phyloP scores from a whole-genome alignment of 495 filamentous ascomycete genomes.

The Aspergillus campestris region DNA sequence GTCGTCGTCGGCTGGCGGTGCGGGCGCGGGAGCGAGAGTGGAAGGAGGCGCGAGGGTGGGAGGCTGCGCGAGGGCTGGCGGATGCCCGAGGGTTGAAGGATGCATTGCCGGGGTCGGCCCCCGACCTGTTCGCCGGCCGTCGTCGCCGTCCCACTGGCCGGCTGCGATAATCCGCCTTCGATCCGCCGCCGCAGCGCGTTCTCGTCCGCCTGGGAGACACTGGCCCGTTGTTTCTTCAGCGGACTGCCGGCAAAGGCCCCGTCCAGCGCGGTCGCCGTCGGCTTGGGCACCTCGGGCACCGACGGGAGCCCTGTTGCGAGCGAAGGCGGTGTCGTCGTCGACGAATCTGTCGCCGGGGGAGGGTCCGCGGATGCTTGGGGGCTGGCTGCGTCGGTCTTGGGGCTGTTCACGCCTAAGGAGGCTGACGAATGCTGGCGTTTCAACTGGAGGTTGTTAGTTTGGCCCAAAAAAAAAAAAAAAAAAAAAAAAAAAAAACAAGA shows the following conservation, averaged over 20 bases:
- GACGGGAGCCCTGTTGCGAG: slow-evolving; percentile 13
- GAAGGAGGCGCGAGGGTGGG: background rate
- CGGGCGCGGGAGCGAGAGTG: slow-evolving; percentile 3
- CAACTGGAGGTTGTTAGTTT: slow-evolving; percentile 47
- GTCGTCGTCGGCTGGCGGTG: slow-evolving; percentile 16
- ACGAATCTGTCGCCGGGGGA: slow-evolving; percentile 28
- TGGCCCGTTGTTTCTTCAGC: slow-evolving; percentile 73
- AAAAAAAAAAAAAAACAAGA: background rate
- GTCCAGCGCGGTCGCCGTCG: slow-evolving; percentile 28
- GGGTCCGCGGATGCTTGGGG: slow-evolving; percentile 36
- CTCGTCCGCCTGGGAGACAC: slow-evolving; percentile 54
- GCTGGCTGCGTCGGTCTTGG: slow-evolving; percentile 29
- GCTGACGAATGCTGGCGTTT: slow-evolving; percentile 93
- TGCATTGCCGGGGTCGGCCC: no score
- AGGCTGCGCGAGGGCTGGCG: no score
- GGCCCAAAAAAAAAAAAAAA: background rate
- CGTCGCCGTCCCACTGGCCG: slow-evolving; percentile 32
- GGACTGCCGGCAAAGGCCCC: slow-evolving; percentile 61
- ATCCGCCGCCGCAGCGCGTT: slow-evolving; percentile 43
- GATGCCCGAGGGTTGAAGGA: no score
- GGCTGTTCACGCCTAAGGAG: slow-evolving; percentile 44
- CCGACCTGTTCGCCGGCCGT: no score
- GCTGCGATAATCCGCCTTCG: slow-evolving; percentile 31
- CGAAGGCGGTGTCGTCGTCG: slow-evolving; percentile 33
- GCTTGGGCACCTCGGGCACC: slow-evolving; percentile 18